Evolutionary conservation across 331 rosid genomes (phyloP), one percentile per base, ranked within the genome.

Genomic region (Rosa hybrid): DNA sequence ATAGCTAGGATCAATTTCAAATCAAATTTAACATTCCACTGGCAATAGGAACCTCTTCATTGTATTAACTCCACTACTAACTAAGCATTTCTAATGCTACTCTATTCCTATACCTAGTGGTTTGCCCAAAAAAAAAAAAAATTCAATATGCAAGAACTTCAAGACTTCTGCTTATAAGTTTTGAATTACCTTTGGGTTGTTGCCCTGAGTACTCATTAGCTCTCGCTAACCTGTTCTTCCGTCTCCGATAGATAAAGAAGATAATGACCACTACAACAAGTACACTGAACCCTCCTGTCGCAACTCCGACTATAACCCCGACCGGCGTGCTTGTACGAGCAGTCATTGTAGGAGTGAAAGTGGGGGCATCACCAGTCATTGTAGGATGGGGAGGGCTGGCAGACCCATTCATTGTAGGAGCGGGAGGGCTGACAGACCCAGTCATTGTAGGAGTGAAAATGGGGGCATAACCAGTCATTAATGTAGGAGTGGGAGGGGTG

Each of bases 281-380:
- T 89, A 87, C 82, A 27, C 83, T 48, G 41, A 84, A 73, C 69
- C 88, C 86, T 60, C 91, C 94, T 8, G 84, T 79, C 69, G 75
- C 90, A 21, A 70, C 79, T 51, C 91, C 94, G 1, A 86, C 48
- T 16, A 86, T 71, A 59, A 86, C 48, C 75, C 87, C 34, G 34
- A 30, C 4, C 18, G 69, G 27, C 5, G 69, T 30, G 13, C 3
- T 63, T n/a, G 30, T 27, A 27, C 1, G 30, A 27, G 30, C n/a
- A n/a, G n/a, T n/a, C n/a, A 0, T 25, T 25, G 27, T 25, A 25
- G 27, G 27, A 25, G 27, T 25, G 27, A 1, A 1, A 25, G 0
- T 1, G 1, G 1, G 27, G 27, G 1, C 27, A 25, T 25, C 0
- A 25, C 27, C 27, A 25, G 27, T 25, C 27, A 25, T 25, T 25